Percentiles rank a stretch among this genome's conserved stretches.
Conservation (phyloP, 495 filamentous ascomycete genomes). For the Corynascus novoguineensis region DNA sequence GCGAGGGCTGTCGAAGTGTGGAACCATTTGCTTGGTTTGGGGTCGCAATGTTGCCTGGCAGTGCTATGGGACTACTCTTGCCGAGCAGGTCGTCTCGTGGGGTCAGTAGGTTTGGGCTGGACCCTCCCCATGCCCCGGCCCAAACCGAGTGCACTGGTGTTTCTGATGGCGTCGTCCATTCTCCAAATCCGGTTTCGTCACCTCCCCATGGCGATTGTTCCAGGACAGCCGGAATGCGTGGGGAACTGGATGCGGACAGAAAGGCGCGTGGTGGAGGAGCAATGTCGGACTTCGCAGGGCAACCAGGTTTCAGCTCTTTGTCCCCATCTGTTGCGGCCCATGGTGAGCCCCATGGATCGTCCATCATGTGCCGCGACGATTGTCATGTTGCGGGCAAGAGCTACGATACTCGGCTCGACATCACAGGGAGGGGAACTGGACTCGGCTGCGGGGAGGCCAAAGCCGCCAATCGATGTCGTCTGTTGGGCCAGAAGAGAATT, state of each 20-base stretch:
- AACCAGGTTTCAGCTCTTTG: slow-evolving; percentile 28
- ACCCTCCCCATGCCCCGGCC: slow-evolving; percentile 31
- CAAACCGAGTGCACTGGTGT: slow-evolving; percentile 31
- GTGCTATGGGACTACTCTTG: slow-evolving; percentile 36
- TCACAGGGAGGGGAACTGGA: neutral
- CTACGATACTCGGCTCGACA: slow-evolving; percentile 14
- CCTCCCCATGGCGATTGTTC: slow-evolving; percentile 44
- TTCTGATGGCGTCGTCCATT: slow-evolving; percentile 35
- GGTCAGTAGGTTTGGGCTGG: slow-evolving; percentile 31
- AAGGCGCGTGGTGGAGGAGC: slow-evolving; percentile 43
- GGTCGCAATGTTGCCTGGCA: slow-evolving; percentile 37
- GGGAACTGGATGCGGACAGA: slow-evolving; percentile 33
- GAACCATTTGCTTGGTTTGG: slow-evolving; percentile 24
- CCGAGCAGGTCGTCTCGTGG: slow-evolving; percentile 28
- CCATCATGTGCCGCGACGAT: slow-evolving; percentile 38
- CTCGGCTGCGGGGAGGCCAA: neutral
- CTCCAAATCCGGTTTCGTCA: slow-evolving; percentile 38
- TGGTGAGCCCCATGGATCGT: slow-evolving; percentile 54
- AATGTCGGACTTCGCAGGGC: slow-evolving; percentile 35
- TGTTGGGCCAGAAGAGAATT: neutral
- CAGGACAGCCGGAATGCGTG: slow-evolving; percentile 27
- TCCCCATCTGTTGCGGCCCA: slow-evolving; percentile 38
- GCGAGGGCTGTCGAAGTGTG: slow-evolving; percentile 42
- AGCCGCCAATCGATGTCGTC: neutral
- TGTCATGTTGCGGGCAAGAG: slow-evolving; percentile 25